These are phyloP conservation scores for Hemileccinum rubropunctum DNA, from an alignment of 768 basidiomycete genomes.

Conservation along the genomic window DNA sequence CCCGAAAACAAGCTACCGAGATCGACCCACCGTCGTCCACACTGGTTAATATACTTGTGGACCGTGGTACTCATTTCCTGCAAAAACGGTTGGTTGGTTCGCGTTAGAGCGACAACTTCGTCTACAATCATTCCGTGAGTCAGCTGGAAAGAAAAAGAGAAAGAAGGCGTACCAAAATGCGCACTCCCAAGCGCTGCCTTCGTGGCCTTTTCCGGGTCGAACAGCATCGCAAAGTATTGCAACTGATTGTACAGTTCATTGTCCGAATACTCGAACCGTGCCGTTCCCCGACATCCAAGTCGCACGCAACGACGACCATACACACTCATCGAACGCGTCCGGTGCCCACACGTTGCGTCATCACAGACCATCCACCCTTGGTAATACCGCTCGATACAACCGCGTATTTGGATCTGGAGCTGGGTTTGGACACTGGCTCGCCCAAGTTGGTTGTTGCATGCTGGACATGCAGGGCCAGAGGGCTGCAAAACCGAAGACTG, in stretches of 20 bases:
- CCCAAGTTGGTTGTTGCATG: constrained; percentile 54
- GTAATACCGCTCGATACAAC: constrained; percentile 78
- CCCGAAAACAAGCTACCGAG: constrained; percentile 77
- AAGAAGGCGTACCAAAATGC: constrained; percentile 35
- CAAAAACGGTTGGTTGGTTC: constrained; percentile 52
- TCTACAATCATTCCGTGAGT: constrained; percentile 38
- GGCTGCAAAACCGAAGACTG: constrained; percentile 67
- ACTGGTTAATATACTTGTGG: constrained; percentile 80
- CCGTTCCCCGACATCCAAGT: constrained; percentile 11
- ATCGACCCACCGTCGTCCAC: constrained; percentile 88
- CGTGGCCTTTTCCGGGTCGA: constrained; percentile 65
- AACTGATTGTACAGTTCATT: constrained; percentile 86
- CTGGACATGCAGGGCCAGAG: constrained; percentile 67
- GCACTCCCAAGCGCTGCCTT: constrained; percentile 48
- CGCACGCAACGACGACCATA: constrained; percentile 83
- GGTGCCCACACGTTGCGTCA: constrained; percentile 76
- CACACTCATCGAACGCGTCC: constrained; percentile 93
- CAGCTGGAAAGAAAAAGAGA: neutral
- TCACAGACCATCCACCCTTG: constrained; percentile 87
- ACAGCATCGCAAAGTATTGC: constrained; percentile 75
- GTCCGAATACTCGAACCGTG: constrained; percentile 69
- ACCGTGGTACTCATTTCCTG: constrained; percentile 53
- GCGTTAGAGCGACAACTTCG: constrained; percentile 48
- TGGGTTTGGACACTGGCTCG: constrained; percentile 73
- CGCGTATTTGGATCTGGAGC: constrained; percentile 82